A percentile compares a stretch with the other conserved stretches of the same genome.
Evolutionary conservation across 2,329 filamentous ascomycete genomes (phyloP).

Genomic region (Colletotrichum tofieldiae): DNA sequence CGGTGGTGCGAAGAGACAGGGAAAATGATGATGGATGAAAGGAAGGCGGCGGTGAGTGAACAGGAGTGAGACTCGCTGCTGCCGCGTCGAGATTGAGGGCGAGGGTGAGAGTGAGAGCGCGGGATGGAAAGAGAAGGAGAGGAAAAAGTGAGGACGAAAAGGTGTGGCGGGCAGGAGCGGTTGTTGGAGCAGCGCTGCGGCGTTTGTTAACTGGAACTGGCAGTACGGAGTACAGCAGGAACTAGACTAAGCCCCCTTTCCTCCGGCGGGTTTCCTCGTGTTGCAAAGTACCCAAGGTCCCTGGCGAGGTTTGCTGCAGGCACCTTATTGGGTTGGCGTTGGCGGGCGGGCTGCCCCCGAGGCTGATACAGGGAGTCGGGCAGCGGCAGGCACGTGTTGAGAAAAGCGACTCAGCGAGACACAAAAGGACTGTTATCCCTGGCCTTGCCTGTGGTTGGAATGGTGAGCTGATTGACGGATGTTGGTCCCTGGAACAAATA

Average conservation of each 20-base stretch:
- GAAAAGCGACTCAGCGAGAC: constrained; percentile 4
- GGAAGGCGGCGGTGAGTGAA: background rate
- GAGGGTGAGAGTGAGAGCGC: background rate
- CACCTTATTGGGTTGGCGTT: constrained; percentile 23
- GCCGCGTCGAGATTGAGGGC: background rate
- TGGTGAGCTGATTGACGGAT: background rate
- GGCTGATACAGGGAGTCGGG: constrained; percentile 24
- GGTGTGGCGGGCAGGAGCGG: constrained; percentile 5
- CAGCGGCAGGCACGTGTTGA: constrained; percentile 30
- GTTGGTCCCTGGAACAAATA: background rate
- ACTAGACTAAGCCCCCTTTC: constrained; percentile 21
- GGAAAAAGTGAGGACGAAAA: constrained; percentile 20
- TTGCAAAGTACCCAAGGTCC: constrained; percentile 15
- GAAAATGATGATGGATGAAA: constrained; percentile 4
- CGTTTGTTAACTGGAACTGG: constrained; percentile 16
- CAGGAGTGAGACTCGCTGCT: constrained; percentile 11
- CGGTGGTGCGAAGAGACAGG: background rate
- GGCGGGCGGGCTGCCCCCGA: background rate
- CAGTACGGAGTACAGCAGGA: constrained; percentile 14
- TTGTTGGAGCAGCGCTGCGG: constrained; percentile 19
- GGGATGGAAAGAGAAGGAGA: background rate
- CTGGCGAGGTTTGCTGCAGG: background rate
- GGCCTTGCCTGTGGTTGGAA: background rate
- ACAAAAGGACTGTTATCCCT: background rate
- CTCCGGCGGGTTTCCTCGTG: constrained; percentile 13